phyloP scores from a whole-genome alignment of 139 green algal species.

The Haematococcus sp. region DNA sequence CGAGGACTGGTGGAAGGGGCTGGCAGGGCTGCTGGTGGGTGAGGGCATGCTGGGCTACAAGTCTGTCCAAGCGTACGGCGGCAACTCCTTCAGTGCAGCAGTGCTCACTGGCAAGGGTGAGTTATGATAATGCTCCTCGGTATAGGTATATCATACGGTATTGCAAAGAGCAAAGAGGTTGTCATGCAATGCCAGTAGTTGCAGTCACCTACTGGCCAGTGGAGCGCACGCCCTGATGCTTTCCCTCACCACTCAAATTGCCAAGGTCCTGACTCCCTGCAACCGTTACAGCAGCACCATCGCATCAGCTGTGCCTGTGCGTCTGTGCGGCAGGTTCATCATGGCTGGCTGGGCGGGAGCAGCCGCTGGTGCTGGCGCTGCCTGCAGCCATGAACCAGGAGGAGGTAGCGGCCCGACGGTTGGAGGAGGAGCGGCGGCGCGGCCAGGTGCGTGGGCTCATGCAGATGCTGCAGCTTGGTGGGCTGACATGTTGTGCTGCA shows the following conservation, averaged over 20 bases:
- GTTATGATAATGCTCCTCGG: too few species aligned
- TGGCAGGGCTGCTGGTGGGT: constrained; percentile 34
- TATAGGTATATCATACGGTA: too few species aligned
- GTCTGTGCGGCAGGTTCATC: background rate
- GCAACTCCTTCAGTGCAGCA: background rate
- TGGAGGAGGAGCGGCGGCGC: background rate
- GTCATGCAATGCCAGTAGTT: too few species aligned
- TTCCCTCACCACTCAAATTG: background rate
- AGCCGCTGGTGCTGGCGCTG: constrained; percentile 17
- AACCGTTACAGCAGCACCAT: too few species aligned
- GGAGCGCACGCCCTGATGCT: background rate
- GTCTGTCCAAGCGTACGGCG: background rate
- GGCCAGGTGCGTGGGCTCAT: constrained; percentile 19
- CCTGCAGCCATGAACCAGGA: constrained; percentile 13
- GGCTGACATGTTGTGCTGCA: too few species aligned
- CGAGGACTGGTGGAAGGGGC: constrained; percentile 62
- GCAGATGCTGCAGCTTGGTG: too few species aligned
- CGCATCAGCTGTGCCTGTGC: too few species aligned
- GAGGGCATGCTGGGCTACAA: constrained; percentile 29
- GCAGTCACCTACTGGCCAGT: too few species aligned
- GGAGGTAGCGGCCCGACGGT: background rate
- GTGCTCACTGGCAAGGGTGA: too few species aligned
- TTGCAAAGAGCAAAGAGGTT: too few species aligned
- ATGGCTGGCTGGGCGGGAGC: background rate
- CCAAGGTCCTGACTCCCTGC: too few species aligned